phyloP scores from a whole-genome alignment of 1,284 basidiomycete species.

The Ustilago vetiveriae region DNA sequence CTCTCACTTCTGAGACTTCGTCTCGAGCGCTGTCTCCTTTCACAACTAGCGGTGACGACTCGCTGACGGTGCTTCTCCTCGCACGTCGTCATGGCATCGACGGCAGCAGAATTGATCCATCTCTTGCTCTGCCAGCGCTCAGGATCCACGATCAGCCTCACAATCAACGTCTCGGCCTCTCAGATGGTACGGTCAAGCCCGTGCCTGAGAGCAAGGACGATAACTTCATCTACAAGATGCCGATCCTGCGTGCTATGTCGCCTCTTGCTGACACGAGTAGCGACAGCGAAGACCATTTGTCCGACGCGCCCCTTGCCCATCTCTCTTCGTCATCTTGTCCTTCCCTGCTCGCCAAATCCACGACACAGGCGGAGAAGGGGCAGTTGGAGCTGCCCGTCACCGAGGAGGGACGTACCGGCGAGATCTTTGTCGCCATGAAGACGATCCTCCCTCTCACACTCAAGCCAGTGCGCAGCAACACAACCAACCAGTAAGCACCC shows the following conservation, averaged over 20 bases:
- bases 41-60: conserved; percentile 11
- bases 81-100: conserved; percentile 17
- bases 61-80: conserved; percentile 12
- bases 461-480: not conserved
- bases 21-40: conserved; percentile 14
- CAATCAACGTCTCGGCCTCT: not conserved
- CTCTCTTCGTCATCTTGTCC: not conserved
- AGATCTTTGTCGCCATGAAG: conserved; percentile 28
- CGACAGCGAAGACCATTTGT: conserved; percentile 30
- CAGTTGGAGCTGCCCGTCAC: not conserved
- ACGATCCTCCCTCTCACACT: conserved; percentile 14
- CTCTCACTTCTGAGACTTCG: conserved; percentile 1
- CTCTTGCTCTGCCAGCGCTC: conserved; percentile 10
- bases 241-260: conserved; percentile 33
- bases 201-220: not conserved
- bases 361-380: not conserved
- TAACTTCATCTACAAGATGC: conserved; percentile 40
- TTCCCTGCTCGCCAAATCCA: not conserved
- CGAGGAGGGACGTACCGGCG: conserved; percentile 34
- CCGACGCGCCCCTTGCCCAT: conserved; percentile 1
- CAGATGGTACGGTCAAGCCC: not conserved
- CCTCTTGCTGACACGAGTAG: conserved; percentile 39
- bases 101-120: not conserved
- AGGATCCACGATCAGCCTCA: not conserved
- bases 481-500: conserved; percentile 1